Evolutionary conservation across 768 basidiomycete species (phyloP), one percentile per base, ranked within the genome.

Genomic region (Mycena epipterygia): DNA sequence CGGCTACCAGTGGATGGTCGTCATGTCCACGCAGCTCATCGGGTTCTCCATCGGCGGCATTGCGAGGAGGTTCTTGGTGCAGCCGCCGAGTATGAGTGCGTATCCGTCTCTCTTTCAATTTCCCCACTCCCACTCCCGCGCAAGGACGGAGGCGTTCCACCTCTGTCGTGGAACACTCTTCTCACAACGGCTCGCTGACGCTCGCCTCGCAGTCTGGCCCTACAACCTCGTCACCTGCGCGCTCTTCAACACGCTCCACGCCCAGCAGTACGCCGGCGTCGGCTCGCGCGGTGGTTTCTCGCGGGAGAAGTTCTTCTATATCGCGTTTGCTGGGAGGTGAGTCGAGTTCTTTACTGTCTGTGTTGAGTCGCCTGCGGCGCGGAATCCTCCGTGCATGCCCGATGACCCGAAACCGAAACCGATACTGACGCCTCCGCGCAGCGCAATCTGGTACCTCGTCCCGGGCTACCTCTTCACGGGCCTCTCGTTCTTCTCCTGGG

Each of bases 11-110:
- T 92, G 93, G 90, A 88, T 94, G 81, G 80, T 94, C 23, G 91
- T 95, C 37, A 89, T 94, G 81, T 91, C 89, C 32, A 90, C 90
- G 1, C 91, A 92, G 76, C 82, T 94, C 62, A 93, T 95, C 66
- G 93, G 95, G 19, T 95, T 95, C 84, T 94, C 93, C 8, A 89
- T 95, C 65, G 94, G 94, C 83, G 76, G 89, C 74, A 75, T 94
- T 84, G 73, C 88, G 9, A 87, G 91, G 30, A 88, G 94, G 19
- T 95, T 95, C 84, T 86, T 95, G 35, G 94, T 93, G 48, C 86
- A 90, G 71, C 93, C 90, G 8, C 89, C 88, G 3, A 89, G 89
- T 0, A 91, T 92, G 90, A 91, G 90, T 89, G 69, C 67, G 89
- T 80, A 17, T 65, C 25, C 46, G 30, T 49, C 27, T 27, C 11